Percentiles rank a stretch among this genome's conserved stretches.
phyloP scores from a whole-genome alignment of 768 basidiomycete genomes.

The Russula foetens region DNA sequence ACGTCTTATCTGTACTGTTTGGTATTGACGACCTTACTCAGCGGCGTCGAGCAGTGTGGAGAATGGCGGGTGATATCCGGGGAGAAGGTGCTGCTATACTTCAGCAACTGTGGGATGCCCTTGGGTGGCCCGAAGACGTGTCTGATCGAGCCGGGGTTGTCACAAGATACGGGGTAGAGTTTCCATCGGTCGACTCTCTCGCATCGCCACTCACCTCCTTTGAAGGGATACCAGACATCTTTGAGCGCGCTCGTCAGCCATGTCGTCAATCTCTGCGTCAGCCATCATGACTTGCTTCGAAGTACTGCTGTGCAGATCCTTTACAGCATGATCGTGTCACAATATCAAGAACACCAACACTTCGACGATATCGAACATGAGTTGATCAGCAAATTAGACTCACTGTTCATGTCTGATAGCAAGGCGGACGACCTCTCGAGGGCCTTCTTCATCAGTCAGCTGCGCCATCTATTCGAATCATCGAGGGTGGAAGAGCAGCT shows the following conservation, averaged over 20 bases:
- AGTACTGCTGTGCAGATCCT: constrained; percentile 88
- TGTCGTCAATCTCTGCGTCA: constrained; percentile 87
- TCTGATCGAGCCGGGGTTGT: constrained; percentile 43
- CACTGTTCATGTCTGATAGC: constrained; percentile 87
- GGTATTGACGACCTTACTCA: constrained; percentile 25
- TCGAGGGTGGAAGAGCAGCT: constrained; percentile 74
- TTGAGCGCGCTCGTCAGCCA: constrained; percentile 81
- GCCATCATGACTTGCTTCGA: constrained; percentile 88
- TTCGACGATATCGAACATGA: constrained; percentile 91
- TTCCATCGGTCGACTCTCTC: neutral
- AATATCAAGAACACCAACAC: constrained; percentile 76
- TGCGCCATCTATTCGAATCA: constrained; percentile 83
- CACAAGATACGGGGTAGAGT: constrained; percentile 62
- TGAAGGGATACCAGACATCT: constrained; percentile 75
- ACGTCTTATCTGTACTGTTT: neutral
- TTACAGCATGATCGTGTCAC: constrained; percentile 91
- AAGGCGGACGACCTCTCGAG: constrained; percentile 87
- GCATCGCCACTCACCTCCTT: constrained; percentile 14
- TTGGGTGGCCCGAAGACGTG: constrained; percentile 66
- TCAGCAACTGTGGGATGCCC: constrained; percentile 73
- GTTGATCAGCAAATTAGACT: constrained; percentile 84
- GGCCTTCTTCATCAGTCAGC: constrained; percentile 86
- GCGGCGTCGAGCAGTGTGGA: constrained; percentile 95
- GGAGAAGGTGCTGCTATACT: constrained; percentile 84
- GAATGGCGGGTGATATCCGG: constrained; percentile 90